phyloP scores from a whole-genome alignment of 2,329 filamentous ascomycete species.

The Fusarium circinatum region DNA sequence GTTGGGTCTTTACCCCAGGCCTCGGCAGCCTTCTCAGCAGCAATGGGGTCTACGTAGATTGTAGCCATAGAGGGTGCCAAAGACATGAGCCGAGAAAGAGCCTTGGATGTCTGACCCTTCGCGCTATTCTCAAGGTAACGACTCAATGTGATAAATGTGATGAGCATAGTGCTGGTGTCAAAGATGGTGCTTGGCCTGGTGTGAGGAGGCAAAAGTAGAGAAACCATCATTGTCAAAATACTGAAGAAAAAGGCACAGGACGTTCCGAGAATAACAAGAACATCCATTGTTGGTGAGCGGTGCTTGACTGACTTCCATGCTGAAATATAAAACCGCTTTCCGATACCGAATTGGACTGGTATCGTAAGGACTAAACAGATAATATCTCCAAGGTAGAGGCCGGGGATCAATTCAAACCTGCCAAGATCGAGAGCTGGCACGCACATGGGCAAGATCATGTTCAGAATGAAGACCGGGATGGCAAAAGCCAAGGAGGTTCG shows the following conservation, averaged over 20 bases:
- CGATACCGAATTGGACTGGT: conserved; percentile 96
- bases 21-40: conserved; percentile 89
- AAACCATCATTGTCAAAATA: conserved; percentile 85
- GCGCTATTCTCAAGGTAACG: conserved; percentile 93
- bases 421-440: conserved; percentile 82
- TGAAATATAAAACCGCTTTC: conserved; percentile 90
- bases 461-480: conserved; percentile 88
- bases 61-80: conserved; percentile 96
- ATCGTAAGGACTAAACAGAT: conserved; percentile 86
- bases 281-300: conserved; percentile 95
- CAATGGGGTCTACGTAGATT: conserved; percentile 94
- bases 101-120: conserved; percentile 95
- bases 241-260: conserved; percentile 98
- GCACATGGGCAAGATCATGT: conserved; percentile 94
- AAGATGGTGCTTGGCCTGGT: conserved; percentile 88
- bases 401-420: conserved; percentile 70
- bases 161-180: conserved; percentile 97
- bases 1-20: conserved; percentile 64
- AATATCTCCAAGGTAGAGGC: conserved; percentile 88
- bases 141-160: conserved; percentile 92
- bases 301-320: conserved; percentile 95
- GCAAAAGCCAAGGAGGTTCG: conserved; percentile 81
- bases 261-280: conserved; percentile 91
- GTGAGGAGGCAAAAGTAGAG: conserved; percentile 79
- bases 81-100: conserved; percentile 93